Evolutionary conservation across 148 eudicot genomes (phyloP).

Genomic region (Rhododendron simsii): DNA sequence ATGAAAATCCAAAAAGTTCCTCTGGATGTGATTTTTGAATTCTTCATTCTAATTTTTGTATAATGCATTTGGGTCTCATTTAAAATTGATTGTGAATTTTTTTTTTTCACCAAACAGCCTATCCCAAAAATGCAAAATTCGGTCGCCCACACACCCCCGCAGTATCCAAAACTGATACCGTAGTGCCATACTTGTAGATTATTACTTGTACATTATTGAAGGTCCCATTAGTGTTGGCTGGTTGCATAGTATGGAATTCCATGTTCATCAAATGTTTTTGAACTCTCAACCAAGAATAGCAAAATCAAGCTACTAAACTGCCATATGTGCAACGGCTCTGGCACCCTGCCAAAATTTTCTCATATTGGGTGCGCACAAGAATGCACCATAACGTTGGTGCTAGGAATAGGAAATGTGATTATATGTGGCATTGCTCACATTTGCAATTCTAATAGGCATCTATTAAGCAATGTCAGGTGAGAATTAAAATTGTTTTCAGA

Average conservation of each 20-base stretch:
- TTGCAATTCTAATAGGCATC: not conserved
- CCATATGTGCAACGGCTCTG: not conserved
- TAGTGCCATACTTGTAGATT: not conserved
- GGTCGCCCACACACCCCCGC: not conserved
- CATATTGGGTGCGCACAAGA: not conserved
- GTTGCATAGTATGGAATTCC: not conserved
- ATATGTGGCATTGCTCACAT: not conserved
- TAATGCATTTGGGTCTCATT: not conserved
- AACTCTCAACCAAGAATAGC: not conserved
- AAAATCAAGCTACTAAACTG: not conserved
- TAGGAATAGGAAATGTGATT: not conserved
- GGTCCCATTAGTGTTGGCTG: not conserved
- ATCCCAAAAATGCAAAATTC: not conserved
- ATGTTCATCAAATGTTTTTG: not conserved
- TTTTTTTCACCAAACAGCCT: not conserved
- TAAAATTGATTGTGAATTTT: not conserved
- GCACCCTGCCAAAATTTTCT: not conserved
- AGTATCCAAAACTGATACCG: not conserved
- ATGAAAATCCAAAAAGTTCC: not conserved
- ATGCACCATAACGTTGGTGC: not conserved
- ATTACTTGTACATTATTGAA: not conserved
- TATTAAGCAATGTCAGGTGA: not conserved
- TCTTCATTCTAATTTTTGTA: not conserved
- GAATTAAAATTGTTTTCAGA: not conserved
- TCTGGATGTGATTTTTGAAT: not conserved